Evolutionary conservation across 2,329 filamentous ascomycete species (phyloP).

Genomic region (Penicillium sp.): DNA sequence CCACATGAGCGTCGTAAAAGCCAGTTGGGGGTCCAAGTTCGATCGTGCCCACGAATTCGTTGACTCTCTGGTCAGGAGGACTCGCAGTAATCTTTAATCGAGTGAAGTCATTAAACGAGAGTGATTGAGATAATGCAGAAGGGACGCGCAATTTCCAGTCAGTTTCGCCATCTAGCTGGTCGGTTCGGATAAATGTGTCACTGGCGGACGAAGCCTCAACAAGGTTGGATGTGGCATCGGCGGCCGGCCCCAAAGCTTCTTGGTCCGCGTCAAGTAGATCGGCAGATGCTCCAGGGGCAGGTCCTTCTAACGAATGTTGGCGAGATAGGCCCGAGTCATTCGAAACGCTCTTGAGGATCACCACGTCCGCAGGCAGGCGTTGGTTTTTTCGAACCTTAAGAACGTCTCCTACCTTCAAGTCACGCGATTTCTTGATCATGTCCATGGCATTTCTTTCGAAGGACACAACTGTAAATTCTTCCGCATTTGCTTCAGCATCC

Average conservation of each 20-base stretch:
- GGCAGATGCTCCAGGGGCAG: constrained; percentile 10
- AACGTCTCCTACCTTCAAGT: constrained; percentile 93
- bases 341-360: constrained; percentile 80
- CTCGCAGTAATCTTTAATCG: constrained; percentile 72
- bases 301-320: constrained; percentile 20
- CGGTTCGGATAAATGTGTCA: constrained; percentile 95
- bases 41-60: constrained; percentile 89
- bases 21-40: constrained; percentile 64
- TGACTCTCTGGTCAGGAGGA: constrained; percentile 89
- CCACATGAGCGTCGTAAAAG: constrained; percentile 47
- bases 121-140: constrained; percentile 78
- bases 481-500: constrained; percentile 92
- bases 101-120: constrained; percentile 69
- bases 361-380: constrained; percentile 88
- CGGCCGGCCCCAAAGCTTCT: constrained; percentile 15
- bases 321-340: constrained; percentile 49
- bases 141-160: constrained; percentile 96
- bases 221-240: constrained; percentile 10
- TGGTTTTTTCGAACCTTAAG: constrained; percentile 89
- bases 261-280: constrained; percentile 28
- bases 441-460: constrained; percentile 67
- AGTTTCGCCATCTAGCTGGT: constrained; percentile 95
- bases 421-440: constrained; percentile 76
- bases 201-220: constrained; percentile 50
- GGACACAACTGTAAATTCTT: constrained; percentile 75